Evolutionary conservation across 2,329 filamentous ascomycete genomes (phyloP).

Genomic region (Hymenoscyphus occultus): DNA sequence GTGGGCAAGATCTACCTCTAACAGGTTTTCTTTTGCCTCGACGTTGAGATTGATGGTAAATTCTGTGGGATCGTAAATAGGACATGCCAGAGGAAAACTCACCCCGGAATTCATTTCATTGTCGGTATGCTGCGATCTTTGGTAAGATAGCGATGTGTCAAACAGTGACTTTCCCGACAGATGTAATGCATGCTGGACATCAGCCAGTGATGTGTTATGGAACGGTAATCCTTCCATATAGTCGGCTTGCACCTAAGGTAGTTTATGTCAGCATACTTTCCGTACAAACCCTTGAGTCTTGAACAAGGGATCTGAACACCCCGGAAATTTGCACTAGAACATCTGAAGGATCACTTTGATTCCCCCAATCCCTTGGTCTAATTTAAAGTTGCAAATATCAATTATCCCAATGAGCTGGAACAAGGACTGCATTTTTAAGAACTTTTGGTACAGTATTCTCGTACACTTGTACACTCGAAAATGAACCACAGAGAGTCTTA

Average conservation of each 20-base stretch:
- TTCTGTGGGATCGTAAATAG: constrained; percentile 39
- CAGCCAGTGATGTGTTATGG: constrained; percentile 42
- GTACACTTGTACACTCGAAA: not conserved
- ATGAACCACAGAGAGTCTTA: not conserved
- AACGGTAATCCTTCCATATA: constrained; percentile 36
- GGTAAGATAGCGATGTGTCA: constrained; percentile 22
- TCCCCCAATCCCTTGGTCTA: no score
- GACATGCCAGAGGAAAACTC: constrained; percentile 38
- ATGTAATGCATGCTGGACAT: constrained; percentile 35
- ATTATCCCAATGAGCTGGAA: no score
- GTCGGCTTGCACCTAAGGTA: constrained; percentile 30
- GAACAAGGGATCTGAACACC: not conserved
- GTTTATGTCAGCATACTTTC: not conserved
- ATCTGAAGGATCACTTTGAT: no score
- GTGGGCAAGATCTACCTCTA: constrained; percentile 41
- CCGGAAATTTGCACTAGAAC: no score
- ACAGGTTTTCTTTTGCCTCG: constrained; percentile 38
- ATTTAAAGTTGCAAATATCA: no score
- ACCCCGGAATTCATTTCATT: constrained; percentile 7
- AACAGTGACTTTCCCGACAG: constrained; percentile 18
- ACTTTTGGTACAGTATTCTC: no score
- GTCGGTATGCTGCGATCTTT: constrained; percentile 5
- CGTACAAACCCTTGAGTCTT: not conserved
- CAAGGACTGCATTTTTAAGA: no score
- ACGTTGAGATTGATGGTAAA: constrained; percentile 41